phyloP scores from a whole-genome alignment of 805 yeast genomes.

The Yarrowia phangngaensis region DNA sequence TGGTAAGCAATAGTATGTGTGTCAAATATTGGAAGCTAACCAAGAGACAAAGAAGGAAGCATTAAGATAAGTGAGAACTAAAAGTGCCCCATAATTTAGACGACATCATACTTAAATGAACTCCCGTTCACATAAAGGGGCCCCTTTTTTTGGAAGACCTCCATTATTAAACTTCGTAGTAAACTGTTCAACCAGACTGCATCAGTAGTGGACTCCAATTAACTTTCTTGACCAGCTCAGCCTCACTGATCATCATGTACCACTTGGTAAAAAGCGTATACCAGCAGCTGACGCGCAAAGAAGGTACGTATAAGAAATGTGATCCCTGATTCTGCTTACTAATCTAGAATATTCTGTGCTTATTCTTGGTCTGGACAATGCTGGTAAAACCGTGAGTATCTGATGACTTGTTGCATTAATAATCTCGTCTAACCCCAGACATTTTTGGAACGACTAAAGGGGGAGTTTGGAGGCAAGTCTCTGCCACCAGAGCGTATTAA shows the following conservation, averaged over 20 bases:
- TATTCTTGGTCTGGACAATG: conserved; percentile 88
- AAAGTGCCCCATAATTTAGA: no score
- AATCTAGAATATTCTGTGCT: conserved; percentile 62
- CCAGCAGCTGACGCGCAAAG: conserved; percentile 53
- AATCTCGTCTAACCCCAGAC: conserved; percentile 41
- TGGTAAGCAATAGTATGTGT: no score
- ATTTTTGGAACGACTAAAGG: conserved; percentile 61
- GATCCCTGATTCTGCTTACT: neutral
- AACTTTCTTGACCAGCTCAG: neutral
- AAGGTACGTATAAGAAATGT: conserved; percentile 40
- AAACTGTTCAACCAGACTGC: no score
- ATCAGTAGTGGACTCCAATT: neutral
- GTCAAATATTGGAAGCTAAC: no score
- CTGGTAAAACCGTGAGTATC: conserved; percentile 71
- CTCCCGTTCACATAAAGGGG: no score
- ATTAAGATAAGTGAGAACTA: no score
- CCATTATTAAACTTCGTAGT: no score
- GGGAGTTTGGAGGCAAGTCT: conserved; percentile 42
- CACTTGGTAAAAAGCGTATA: conserved; percentile 63
- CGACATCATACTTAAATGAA: no score
- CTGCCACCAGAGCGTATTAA: conserved; percentile 59
- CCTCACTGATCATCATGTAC: conserved; percentile 48
- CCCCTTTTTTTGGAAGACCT: no score
- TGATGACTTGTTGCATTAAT: conserved; percentile 32
- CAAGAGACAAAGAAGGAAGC: no score